These are phyloP conservation scores for Backusella psychrophila DNA, from an alignment of 192 early-diverging fungal species.

Conservation along the genomic window DNA sequence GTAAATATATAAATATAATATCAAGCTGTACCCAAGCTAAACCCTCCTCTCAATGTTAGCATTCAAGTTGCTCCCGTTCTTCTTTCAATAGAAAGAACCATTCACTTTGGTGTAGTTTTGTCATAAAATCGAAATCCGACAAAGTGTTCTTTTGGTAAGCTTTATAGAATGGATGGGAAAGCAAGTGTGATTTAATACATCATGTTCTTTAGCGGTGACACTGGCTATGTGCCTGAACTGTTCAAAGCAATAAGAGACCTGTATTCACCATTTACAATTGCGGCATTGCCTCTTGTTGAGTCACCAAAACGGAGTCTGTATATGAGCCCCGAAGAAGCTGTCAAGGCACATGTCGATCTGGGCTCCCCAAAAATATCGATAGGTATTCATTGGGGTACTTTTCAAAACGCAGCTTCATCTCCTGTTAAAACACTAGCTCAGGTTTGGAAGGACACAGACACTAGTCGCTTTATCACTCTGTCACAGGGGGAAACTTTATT, in stretches of 20 bases:
- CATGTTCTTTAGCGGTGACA: conserved; percentile 23
- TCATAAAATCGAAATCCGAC: conserved; percentile 32
- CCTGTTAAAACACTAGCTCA: conserved; percentile 23
- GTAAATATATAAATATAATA: conserved; percentile 3
- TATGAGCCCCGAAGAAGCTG: conserved; percentile 44
- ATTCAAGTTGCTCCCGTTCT: conserved; percentile 41
- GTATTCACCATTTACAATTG: conserved; percentile 47
- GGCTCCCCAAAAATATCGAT: conserved; percentile 35
- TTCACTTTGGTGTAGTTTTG: conserved; percentile 47
- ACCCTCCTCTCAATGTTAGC: conserved; percentile 8
- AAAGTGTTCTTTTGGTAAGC: conserved; percentile 44
- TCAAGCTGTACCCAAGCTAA: too few species aligned
- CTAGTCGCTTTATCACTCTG: background rate
- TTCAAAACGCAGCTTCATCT: conserved; percentile 44
- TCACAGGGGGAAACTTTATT: conserved; percentile 2
- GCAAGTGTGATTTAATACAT: background rate
- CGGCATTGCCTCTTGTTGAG: conserved; percentile 46
- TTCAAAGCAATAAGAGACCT: conserved; percentile 44
- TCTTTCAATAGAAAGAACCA: conserved; percentile 43
- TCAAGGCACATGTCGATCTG: conserved; percentile 40
- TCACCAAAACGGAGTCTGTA: conserved; percentile 41
- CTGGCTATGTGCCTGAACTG: conserved; percentile 45
- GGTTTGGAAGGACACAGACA: background rate
- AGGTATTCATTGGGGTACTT: conserved; percentile 55
- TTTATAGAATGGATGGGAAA: background rate